Evolutionary conservation across 208 protist genomes (phyloP), one percentile per base, ranked within the genome.

Genomic region (Blastocrithidia nonstop): DNA sequence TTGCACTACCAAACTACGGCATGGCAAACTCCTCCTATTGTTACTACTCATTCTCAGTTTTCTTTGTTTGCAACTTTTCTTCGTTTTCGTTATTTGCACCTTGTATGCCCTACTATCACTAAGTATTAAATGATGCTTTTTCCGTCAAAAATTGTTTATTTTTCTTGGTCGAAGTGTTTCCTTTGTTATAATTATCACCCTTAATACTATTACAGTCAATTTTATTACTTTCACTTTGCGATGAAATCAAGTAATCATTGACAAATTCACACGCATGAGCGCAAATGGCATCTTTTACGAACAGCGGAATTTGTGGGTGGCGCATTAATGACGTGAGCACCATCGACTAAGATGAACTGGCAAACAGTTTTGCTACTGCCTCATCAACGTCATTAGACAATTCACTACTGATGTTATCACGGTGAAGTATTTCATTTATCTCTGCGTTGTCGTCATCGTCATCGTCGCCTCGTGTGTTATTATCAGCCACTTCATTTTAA

Each of bases 261-360:
- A 55, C 71, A 45, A 69, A 78, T 54, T 84, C 79, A 44, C 56
- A 66, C 9, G 88, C 61, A 40, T 88, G 71, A 5, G 67, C 77
- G 23, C 54, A 68, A 36, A 93, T 70, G 15, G 69, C 77, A 49
- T 89, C 84, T 65, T 85, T 82, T 26, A 93, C 45, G 13, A 46
- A 37, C 2, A 39, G 16, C 31, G 76, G 66, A 11, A 82, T 70
- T 16, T 74, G 41, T 6, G 59, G 48, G 40, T 86, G 67, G n/a
- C 61, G 56, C 22, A 89, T 29, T 47, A 93, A 47, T 11, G 76
- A 72, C 22, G 71, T 60, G 1, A 86, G 45, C 17, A 84, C 71
- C 41, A 86, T 62, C 36, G 70, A 86, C 33, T 93, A 76, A 4
- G 68, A 52, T 3, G 48, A 36, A 1, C 47, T 36, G 16, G 31